A percentile compares a stretch with the other conserved stretches of the same genome.
Conservation (phyloP, 768 basidiomycete species). For the Termitomyces sp. region DNA sequence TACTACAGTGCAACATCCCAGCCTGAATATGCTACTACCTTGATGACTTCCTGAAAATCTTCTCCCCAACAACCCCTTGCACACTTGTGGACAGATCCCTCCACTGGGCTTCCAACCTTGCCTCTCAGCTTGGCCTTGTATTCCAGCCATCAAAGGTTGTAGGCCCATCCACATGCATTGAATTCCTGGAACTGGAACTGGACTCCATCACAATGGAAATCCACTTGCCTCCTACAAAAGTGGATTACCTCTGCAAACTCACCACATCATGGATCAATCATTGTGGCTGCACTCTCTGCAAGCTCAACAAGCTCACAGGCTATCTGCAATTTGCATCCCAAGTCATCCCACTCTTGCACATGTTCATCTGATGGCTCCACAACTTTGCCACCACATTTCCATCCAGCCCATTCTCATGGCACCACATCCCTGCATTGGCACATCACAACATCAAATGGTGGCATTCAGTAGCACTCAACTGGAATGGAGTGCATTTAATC, state of each 20-base stretch:
- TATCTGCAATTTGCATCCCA: neutral
- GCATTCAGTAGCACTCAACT: neutral
- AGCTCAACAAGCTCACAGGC: neutral
- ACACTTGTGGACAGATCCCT: neutral
- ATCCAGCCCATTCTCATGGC: too few relatives aligned
- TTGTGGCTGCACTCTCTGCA: neutral
- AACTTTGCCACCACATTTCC: neutral
- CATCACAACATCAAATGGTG: neutral
- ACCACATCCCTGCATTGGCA: neutral
- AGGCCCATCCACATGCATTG: neutral
- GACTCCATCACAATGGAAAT: neutral
- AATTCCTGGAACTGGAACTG: neutral
- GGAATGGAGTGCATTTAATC: too few relatives aligned
- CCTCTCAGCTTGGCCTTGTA: neutral
- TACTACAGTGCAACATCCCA: conserved; percentile 22
- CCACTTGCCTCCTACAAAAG: neutral
- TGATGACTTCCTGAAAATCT: conserved; percentile 28
- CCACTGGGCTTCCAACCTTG: neutral
- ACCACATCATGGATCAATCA: neutral
- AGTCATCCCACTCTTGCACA: neutral
- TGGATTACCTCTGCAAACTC: neutral
- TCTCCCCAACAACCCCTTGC: rapidly evolving
- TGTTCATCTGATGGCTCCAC: neutral
- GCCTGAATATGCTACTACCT: conserved; percentile 29
- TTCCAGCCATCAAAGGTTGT: neutral